phyloP scores from a whole-genome alignment of 495 filamentous ascomycete genomes.

The Daldinia loculata region DNA sequence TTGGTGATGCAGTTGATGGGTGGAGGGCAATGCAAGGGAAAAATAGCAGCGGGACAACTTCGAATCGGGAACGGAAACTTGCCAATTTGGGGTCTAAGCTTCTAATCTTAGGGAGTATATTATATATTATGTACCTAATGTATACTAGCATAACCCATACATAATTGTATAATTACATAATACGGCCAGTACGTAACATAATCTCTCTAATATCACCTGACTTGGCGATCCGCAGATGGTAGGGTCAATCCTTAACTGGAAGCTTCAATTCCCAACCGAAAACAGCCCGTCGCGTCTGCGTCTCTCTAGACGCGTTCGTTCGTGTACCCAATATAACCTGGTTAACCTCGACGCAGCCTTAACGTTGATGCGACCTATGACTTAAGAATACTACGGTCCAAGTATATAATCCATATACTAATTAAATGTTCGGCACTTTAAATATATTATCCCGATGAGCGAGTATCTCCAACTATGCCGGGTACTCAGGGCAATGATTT shows the following conservation, averaged over 20 bases:
- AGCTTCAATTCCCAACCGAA: constrained; percentile 9
- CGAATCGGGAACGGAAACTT: background rate
- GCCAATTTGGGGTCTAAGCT: background rate
- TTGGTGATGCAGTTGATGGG: background rate
- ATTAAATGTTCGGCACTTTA: background rate
- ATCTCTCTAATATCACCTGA: constrained; percentile 26
- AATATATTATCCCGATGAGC: constrained; percentile 9
- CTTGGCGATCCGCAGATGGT: constrained; percentile 22
- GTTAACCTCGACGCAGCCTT: background rate
- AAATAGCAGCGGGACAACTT: background rate
- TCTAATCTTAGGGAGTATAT: too few species aligned
- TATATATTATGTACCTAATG: too few species aligned
- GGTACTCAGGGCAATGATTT: constrained; percentile 56
- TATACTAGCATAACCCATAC: too few species aligned
- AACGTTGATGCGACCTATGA: background rate
- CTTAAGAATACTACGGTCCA: background rate
- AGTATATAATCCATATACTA: background rate
- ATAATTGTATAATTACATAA: background rate
- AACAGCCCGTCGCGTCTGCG: constrained; percentile 30
- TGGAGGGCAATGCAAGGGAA: background rate
- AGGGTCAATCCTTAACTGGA: background rate
- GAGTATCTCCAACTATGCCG: constrained; percentile 27
- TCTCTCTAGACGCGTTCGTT: constrained; percentile 16
- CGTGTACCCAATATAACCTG: background rate
- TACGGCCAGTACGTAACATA: background rate